These are phyloP conservation scores for Trametes pubescens DNA, from an alignment of 1,284 basidiomycete genomes.

Conservation along the genomic window DNA sequence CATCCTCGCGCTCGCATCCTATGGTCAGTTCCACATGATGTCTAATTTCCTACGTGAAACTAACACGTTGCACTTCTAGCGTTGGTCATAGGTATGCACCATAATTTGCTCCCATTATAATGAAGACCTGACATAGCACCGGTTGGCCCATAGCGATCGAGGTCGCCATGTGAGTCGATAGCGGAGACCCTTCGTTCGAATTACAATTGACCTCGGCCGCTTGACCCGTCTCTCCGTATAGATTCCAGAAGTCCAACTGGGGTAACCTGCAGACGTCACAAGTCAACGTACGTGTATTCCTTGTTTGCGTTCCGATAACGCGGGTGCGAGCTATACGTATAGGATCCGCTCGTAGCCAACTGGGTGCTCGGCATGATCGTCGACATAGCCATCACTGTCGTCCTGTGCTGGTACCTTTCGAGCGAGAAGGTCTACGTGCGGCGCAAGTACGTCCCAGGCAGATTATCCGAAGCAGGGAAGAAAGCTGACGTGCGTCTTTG, in stretches of 20 bases:
- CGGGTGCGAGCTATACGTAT: neutral
- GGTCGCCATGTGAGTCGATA: neutral
- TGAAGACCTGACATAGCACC: no score
- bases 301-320: neutral
- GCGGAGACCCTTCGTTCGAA: neutral
- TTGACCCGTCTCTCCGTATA: neutral
- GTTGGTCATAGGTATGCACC: neutral
- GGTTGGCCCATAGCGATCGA: neutral
- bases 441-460: constrained; percentile 7
- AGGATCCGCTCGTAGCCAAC: constrained; percentile 26
- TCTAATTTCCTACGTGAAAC: no score
- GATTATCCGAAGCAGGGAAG: neutral
- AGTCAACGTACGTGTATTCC: constrained; percentile 4
- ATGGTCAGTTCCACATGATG: constrained; percentile 3
- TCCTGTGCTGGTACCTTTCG: constrained; percentile 30
- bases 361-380: constrained; percentile 27
- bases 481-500: neutral
- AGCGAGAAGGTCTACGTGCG: constrained; percentile 26
- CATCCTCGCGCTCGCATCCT: constrained; percentile 21
- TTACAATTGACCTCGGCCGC: neutral
- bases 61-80: neutral
- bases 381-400: constrained; percentile 27
- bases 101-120: neutral
- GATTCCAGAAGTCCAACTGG: constrained; percentile 1
- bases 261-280: neutral